These are phyloP conservation scores for Cercospora janseana DNA, from an alignment of 2,329 filamentous ascomycete genomes.

Conservation along the genomic window DNA sequence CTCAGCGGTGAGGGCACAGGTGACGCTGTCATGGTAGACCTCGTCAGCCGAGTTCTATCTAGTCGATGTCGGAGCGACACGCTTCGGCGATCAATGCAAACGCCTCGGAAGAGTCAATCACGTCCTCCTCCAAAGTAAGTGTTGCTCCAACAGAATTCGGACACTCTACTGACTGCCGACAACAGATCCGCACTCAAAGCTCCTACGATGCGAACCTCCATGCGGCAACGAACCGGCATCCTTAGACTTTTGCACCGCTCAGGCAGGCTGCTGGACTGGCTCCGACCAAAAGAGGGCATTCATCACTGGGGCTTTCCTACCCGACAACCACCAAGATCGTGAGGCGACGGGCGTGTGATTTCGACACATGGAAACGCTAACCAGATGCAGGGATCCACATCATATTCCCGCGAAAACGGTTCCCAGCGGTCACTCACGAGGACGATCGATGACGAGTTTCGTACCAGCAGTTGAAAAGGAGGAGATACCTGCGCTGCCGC, in stretches of 20 bases:
- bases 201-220: constrained; percentile 7
- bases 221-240: constrained; percentile 8
- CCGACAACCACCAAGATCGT: background rate
- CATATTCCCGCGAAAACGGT: too few species aligned
- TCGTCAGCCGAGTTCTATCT: constrained; percentile 12
- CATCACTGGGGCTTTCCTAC: constrained; percentile 5
- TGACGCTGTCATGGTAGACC: constrained; percentile 13
- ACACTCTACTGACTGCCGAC: background rate
- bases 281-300: constrained; percentile 1
- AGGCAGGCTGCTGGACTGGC: constrained; percentile 7
- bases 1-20: constrained; percentile 17
- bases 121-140: constrained; percentile 4
- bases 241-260: constrained; percentile 7
- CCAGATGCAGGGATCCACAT: too few species aligned
- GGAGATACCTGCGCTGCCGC: background rate
- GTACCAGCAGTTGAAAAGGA: too few species aligned
- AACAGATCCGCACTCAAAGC: background rate
- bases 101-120: background rate
- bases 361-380: too few species aligned
- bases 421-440: background rate
- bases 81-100: constrained; percentile 6
- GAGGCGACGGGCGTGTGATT: background rate
- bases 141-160: background rate
- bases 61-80: constrained; percentile 13
- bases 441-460: background rate